Evolutionary conservation across 23 red algal species (phyloP), one percentile per base, ranked within the genome.

Genomic region (Cyanidioschyzon merolae): DNA sequence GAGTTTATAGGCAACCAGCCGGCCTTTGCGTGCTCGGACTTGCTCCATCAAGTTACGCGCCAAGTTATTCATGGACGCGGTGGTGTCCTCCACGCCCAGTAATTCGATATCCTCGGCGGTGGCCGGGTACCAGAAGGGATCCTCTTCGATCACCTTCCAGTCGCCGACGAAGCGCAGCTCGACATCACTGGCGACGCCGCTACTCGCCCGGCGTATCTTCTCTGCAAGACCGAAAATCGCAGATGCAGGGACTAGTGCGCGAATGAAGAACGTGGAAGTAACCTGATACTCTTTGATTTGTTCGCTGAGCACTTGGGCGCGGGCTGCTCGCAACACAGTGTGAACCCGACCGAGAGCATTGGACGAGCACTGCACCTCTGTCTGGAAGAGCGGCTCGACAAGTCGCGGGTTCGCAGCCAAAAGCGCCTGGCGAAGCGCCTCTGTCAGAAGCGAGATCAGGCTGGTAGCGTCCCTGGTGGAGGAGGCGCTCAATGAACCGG

Each of bases 161-260:
- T 80, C 79, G 58, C 88, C 82, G 38, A 39, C 0, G 71, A 91
- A 92, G 27, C 80, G 58, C 85, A 98, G 90, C 89, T 98, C 88
- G 31, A 88, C 83, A 37, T 80, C 68, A 2, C 88, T 88, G 68
- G 81, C 84, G 39, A 84, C 94, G 58, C 82, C 87, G 88, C 74
- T 86, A 77, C 59, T 92, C 87, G 37, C 63, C 7, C 63, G 63
- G 29, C 94, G 80, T 17, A 98, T 81, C 68, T 80, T 68, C 59
- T 98, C 94, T 32, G 86, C 82, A 76, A 98, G 91, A 2, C 85
- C 87, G 76, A 98, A 98, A 0, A 82, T 87, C 74, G 88, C 88
- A 40, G 71, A 59, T n/a, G 91, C 88, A 7, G 94, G 94, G 35
- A 98, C 50, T 15, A 79, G 75, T 16, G 94, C 94, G 39, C 78